phyloP scores from a whole-genome alignment of 345 rosid species.

The Hibiscus syriacus region DNA sequence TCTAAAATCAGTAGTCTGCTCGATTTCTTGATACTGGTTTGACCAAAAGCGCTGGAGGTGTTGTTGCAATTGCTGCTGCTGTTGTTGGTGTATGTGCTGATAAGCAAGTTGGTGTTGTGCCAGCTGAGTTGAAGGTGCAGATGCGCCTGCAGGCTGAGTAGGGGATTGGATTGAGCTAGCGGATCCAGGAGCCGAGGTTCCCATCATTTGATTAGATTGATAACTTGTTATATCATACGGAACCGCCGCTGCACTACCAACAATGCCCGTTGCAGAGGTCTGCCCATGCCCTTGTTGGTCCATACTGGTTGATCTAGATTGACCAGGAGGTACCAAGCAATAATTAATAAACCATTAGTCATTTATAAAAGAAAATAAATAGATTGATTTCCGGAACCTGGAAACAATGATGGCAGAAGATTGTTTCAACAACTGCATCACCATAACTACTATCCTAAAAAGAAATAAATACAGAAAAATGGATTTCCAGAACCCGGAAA shows the following conservation, averaged over 20 bases:
- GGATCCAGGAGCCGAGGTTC: slow-evolving; percentile 31
- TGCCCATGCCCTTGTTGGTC: slow-evolving; percentile 72
- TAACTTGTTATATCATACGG: slow-evolving; percentile 55
- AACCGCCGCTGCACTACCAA: slow-evolving; percentile 28
- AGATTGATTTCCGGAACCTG: not conserved
- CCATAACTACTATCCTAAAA: not conserved
- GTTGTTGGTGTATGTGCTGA: slow-evolving; percentile 87
- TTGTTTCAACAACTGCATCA: not conserved
- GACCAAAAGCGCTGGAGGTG: slow-evolving; percentile 85
- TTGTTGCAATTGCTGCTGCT: slow-evolving; percentile 83
- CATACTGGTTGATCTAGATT: slow-evolving; percentile 26
- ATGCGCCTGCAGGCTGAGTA: not conserved
- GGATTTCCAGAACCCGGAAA: not conserved
- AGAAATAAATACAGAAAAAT: not conserved
- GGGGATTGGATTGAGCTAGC: slow-evolving; percentile 30
- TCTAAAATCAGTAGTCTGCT: slow-evolving; percentile 73
- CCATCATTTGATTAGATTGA: slow-evolving; percentile 47
- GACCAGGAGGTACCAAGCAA: not conserved
- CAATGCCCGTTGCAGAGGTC: slow-evolving; percentile 43
- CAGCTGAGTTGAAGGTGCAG: slow-evolving; percentile 29
- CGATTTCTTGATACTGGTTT: slow-evolving; percentile 75
- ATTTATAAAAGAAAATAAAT: not conserved
- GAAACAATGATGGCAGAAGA: not conserved
- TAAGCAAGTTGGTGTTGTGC: slow-evolving; percentile 66
- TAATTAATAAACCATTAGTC: not conserved